Evolutionary conservation across 495 filamentous ascomycete species (phyloP).

Genomic region (Penicillium malachiteum): DNA sequence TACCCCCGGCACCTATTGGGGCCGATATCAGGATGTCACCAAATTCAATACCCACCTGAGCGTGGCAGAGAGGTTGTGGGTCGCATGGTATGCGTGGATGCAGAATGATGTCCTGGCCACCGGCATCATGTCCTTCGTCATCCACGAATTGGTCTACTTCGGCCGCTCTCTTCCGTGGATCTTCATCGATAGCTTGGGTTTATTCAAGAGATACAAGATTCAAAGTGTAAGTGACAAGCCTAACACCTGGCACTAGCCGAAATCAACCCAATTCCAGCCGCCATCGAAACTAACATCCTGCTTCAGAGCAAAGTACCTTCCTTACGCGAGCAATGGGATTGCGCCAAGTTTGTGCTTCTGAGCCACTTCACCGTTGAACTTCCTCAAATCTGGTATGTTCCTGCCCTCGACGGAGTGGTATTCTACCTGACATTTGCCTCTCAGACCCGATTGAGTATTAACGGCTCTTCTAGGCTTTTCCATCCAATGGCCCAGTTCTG

Average conservation of each 20-base stretch:
- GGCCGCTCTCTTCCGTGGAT: slow-evolving; percentile 91
- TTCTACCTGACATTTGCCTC: background rate
- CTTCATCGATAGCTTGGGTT: slow-evolving; percentile 82
- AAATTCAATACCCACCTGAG: slow-evolving; percentile 87
- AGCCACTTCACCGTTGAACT: slow-evolving; percentile 96
- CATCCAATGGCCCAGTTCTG: slow-evolving; percentile 93
- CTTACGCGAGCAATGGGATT: slow-evolving; percentile 86
- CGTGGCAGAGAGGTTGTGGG: slow-evolving; percentile 81
- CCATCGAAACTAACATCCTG: background rate
- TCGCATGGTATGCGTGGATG: slow-evolving; percentile 96
- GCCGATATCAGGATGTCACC: slow-evolving; percentile 80
- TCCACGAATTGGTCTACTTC: slow-evolving; percentile 95
- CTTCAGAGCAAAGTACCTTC: slow-evolving; percentile 84
- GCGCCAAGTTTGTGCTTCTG: slow-evolving; percentile 85
- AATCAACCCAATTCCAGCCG: background rate
- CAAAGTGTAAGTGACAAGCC: slow-evolving; percentile 63
- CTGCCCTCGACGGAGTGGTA: slow-evolving; percentile 18
- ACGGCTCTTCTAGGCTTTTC: slow-evolving; percentile 61
- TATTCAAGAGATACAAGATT: slow-evolving; percentile 90
- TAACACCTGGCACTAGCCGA: slow-evolving; percentile 12
- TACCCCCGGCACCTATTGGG: slow-evolving; percentile 68
- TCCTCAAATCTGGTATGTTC: slow-evolving; percentile 83
- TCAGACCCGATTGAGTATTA: slow-evolving; percentile 1
- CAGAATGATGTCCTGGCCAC: slow-evolving; percentile 94
- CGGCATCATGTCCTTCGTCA: slow-evolving; percentile 91